Evolutionary conservation across 1,284 basidiomycete species (phyloP), one percentile per base, ranked within the genome.

Genomic region (Cryptococcus wingfieldii): DNA sequence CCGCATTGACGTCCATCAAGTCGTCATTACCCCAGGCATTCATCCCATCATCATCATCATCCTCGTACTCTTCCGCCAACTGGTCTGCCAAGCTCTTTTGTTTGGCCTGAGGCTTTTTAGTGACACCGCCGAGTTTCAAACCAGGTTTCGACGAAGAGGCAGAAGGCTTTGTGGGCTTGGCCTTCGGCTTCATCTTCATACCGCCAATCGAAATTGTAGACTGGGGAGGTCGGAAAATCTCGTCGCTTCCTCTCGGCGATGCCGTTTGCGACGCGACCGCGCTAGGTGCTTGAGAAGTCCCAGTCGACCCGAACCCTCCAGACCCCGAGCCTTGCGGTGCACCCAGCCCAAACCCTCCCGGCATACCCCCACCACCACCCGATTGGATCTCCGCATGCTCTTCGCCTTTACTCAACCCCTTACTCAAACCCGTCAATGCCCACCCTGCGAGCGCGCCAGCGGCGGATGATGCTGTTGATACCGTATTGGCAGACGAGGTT

Each of bases 381-480:
- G 18, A 19, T 5, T 18, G 48, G 65, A 89, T 86, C 2, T 80
- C 81, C 45, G 82, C 85, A 69, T 89, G 86, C 55, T 89, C 74
- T 64, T 93, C 90, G 5, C 83, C 78, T 39, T 85, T 79, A 7
- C 83, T 83, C 47, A 91, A 82, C 85, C 89, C 88, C 76, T 85
- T 90, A 37, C 87, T 84, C 1, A 96, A 70, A 0, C 88, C 90
- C 5, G 90, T 87, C 56, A 95, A 90, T 0, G 94, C 93, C 94
- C 93, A 96, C 6, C 91, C 90, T 10, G 93, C 93, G 7, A 97
- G 78, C 14, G 87, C 88, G 13, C 90, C 87, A 16, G 93, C 93
- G 1, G 91, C 91, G 0, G 31, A 34, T 10, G 31, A 34, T 6
- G 16, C 85, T 86, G 64, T 86, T 90, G 13, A 90, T 89, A 1